phyloP scores from a whole-genome alignment of 1,284 basidiomycete genomes.

The Trametes hirsuta region DNA sequence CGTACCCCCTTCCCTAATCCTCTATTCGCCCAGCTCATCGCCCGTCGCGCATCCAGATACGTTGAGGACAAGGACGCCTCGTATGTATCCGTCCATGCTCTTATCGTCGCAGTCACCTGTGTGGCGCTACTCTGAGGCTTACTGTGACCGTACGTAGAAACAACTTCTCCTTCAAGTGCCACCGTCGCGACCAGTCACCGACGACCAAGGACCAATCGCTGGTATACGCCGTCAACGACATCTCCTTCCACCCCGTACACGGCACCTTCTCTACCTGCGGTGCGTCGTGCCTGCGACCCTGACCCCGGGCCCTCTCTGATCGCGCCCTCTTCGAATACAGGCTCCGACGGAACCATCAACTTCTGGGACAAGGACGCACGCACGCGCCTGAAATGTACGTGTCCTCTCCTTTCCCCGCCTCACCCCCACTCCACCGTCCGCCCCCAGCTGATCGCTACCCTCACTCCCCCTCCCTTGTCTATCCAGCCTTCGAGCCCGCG shows the following conservation, averaged over 20 bases:
- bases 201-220: conserved; percentile 75
- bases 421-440: conserved; percentile 9
- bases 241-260: conserved; percentile 89
- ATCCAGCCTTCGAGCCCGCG: conserved; percentile 68
- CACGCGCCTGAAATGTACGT: conserved; percentile 84
- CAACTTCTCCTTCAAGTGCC: conserved; percentile 97
- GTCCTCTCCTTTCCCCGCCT: conserved; percentile 14
- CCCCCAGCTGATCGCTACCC: not conserved
- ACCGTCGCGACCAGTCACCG: conserved; percentile 76
- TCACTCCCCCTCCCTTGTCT: not conserved
- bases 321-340: conserved; percentile 39
- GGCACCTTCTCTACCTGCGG: conserved; percentile 96
- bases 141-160: conserved; percentile 45
- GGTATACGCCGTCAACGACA: conserved; percentile 91
- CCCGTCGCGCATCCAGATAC: conserved; percentile 51
- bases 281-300: conserved; percentile 40
- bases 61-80: conserved; percentile 76
- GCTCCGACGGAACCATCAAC: conserved; percentile 80
- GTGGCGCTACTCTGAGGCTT: not conserved
- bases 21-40: conserved; percentile 3
- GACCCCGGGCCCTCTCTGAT: not conserved
- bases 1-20: conserved; percentile 34
- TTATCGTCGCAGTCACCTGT: no score
- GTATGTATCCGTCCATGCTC: conserved; percentile 42
- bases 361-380: conserved; percentile 93